Conservation (phyloP, 2,329 filamentous ascomycete genomes). For the Penicillium brevicompactum region DNA sequence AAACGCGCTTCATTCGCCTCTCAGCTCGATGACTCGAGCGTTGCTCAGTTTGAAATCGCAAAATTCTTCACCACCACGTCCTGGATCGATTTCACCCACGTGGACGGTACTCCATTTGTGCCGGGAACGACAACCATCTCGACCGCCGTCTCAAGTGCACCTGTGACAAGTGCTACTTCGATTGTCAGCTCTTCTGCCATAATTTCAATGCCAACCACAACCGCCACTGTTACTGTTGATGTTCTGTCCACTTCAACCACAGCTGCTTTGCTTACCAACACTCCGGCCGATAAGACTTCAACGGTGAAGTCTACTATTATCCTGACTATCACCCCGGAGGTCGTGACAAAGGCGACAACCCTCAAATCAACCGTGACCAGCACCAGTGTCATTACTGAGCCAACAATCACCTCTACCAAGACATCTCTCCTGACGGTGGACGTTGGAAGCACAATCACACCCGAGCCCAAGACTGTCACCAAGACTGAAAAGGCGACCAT, state of each 20-base stretch:
- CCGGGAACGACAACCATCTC: conserved; percentile 29
- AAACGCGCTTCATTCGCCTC: conserved; percentile 39
- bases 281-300: conserved; percentile 9
- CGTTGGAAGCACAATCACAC: conserved; percentile 37
- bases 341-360: conserved; percentile 16
- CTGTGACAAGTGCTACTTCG: not conserved
- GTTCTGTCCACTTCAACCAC: conserved; percentile 14
- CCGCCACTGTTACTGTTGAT: not conserved
- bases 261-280: conserved; percentile 23
- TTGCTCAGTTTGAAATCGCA: conserved; percentile 43
- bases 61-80: conserved; percentile 44
- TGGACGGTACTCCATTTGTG: conserved; percentile 42
- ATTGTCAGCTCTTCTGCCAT: conserved; percentile 10
- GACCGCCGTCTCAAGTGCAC: not conserved
- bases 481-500: conserved; percentile 3
- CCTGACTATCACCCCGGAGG: conserved; percentile 4
- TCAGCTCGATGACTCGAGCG: conserved; percentile 38
- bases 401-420: conserved; percentile 30
- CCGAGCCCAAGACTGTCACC: conserved; percentile 23
- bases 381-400: conserved; percentile 25
- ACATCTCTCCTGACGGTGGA: conserved; percentile 30
- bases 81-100: conserved; percentile 47
- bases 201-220: conserved; percentile 14
- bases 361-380: conserved; percentile 26
- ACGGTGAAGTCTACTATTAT: conserved; percentile 9